Base-by-base conservation (phyloP, 2,329 filamentous ascomycete genomes). In the Phoma herbarum region DNA sequence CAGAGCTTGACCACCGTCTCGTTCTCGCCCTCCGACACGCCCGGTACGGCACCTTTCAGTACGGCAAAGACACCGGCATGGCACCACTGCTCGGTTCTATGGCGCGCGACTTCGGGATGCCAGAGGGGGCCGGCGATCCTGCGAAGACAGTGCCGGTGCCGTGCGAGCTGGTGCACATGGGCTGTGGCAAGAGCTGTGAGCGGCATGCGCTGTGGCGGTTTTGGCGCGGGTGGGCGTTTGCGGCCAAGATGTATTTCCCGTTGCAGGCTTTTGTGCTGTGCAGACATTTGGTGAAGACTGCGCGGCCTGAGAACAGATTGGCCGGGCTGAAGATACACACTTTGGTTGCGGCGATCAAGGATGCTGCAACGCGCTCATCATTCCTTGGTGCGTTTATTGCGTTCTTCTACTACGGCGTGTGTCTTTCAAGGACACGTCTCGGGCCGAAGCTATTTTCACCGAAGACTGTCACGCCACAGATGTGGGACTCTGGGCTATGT, bases 111-210 rank as follows among this genome's bases (percentile, higher is more conserved):
- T 89, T 90, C 75, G 79, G 79, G 28, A 86, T 87, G 80, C 91
- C 92, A 0, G 70, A 81, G n/a, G 78, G 80, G 56, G 93, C 88
- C 85, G 92, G 90, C 20, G 88, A 96, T 74, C 91, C 92, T 0
- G 82, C 83, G 18, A 81, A 82, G 55, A 85, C 88, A 0, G 78
- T 89, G 10, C 92, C 92, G 0, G 89, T 94, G 58, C 91, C 91
- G 1, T 96, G 92, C 77, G 88, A 92, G 74, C 82, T 96, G 63
- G 91, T 95, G 3, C 92, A 96, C 78, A 92, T 92, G 87, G 90
- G 90, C 53, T 84, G 83, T 61, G 90, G 91, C 2, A 82, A 86
- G 1, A 91, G 82, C 55, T 93, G 92, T 76, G 92, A 96, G 74
- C 83, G 83, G 62, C 90, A 96, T 73, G 90, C 89, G 3, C 59